These are phyloP conservation scores for Nemania serpens DNA, from an alignment of 2,329 filamentous ascomycete species.

Conservation along the genomic window DNA sequence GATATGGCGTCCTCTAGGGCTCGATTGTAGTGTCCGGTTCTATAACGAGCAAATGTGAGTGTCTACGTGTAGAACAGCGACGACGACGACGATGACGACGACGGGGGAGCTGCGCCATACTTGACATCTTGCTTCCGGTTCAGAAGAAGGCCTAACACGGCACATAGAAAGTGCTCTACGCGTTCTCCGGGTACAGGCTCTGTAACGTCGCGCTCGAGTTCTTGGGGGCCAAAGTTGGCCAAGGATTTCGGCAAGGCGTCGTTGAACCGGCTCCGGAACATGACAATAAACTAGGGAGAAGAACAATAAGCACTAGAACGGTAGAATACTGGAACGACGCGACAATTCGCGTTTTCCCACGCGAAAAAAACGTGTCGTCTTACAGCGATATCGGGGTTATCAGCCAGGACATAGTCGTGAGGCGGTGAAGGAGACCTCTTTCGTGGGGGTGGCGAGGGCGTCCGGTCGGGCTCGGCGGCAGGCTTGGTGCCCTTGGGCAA, in stretches of 20 bases:
- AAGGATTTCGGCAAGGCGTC: conserved; percentile 88
- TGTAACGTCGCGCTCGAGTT: conserved; percentile 85
- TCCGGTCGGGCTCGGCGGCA: conserved; percentile 52
- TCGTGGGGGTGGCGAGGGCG: conserved; percentile 67
- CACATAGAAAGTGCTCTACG: conserved; percentile 87
- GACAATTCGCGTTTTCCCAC: conserved; percentile 58
- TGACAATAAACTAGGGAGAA: conserved; percentile 81
- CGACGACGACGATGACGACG: no score
- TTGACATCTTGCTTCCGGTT: conserved; percentile 99
- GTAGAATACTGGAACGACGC: conserved; percentile 46
- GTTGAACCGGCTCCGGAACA: conserved; percentile 93
- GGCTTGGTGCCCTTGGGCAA: conserved; percentile 50
- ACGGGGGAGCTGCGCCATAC: conserved; percentile 59
- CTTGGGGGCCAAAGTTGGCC: conserved; percentile 90
- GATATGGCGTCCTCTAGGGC: conserved; percentile 92
- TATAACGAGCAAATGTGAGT: conserved; percentile 47
- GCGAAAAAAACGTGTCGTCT: conserved; percentile 55
- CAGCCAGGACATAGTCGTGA: conserved; percentile 86
- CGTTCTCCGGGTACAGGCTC: conserved; percentile 80
- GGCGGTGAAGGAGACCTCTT: conserved; percentile 87
- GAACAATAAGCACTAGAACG: conserved; percentile 37
- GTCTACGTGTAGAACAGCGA: conserved; percentile 1
- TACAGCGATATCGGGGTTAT: conserved; percentile 92
- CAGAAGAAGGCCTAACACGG: conserved; percentile 81
- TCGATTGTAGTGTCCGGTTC: conserved; percentile 88